A percentile compares a stretch with the other conserved stretches of the same genome.
Conservation (phyloP, 2,329 filamentous ascomycete genomes). For the Escovopsis sp. region DNA sequence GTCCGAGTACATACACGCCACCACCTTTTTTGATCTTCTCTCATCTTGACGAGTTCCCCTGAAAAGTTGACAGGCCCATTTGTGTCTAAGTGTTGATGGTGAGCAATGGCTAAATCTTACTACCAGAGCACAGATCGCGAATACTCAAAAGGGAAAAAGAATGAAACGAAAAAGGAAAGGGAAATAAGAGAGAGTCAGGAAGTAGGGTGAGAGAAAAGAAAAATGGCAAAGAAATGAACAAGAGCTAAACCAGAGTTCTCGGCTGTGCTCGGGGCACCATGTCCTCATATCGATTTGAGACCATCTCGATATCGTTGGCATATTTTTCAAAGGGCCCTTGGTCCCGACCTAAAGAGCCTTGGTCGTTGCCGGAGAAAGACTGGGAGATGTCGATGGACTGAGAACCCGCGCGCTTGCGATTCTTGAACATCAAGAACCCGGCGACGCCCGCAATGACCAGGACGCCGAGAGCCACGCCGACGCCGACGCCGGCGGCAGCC, state of each 20-base stretch:
- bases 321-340: conserved; percentile 19
- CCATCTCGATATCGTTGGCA: conserved; percentile 31
- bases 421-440: conserved; percentile 22
- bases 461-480: conserved; percentile 28
- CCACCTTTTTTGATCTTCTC: too few species aligned
- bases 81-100: neutral
- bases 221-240: neutral
- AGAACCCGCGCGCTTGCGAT: conserved; percentile 11
- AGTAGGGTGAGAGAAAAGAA: too few species aligned
- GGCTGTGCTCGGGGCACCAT: conserved; percentile 38
- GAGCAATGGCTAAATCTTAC: conserved; percentile 1
- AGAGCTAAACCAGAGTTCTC: conserved; percentile 23
- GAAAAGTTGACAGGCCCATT: too few species aligned
- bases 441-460: conserved; percentile 24
- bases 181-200: too few species aligned
- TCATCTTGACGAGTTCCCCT: too few species aligned
- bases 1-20: too few species aligned
- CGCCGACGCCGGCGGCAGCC: conserved; percentile 34
- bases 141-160: neutral
- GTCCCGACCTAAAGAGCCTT: conserved; percentile 20
- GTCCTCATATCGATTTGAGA: conserved; percentile 40
- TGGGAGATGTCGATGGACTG: conserved; percentile 31
- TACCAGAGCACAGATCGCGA: conserved; percentile 6
- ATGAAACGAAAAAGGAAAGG: too few species aligned
- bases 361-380: conserved; percentile 32